Evolutionary conservation across 495 filamentous ascomycete species (phyloP), one percentile per base, ranked within the genome.

Genomic region (Rhypophila decipiens): DNA sequence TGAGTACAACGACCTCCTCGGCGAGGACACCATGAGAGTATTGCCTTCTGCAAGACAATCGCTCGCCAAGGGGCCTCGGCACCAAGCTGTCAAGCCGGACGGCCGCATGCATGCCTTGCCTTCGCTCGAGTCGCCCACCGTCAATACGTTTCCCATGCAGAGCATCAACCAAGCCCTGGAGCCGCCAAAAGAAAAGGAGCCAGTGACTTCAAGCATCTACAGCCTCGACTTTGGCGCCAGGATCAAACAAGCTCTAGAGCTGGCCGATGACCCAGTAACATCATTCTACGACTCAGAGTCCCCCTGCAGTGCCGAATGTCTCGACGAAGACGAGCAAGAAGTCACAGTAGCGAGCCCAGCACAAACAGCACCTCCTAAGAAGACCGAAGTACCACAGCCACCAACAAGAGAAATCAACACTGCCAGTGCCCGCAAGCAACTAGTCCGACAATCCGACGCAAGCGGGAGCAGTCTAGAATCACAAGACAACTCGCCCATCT

Each of bases 1-100:
- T 33, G 90, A 98, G 63, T 97, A 93, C 52, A 84, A 96, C 60
- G 93, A 97, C 58, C 71, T 95, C 13, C 77, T 96, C 44, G 86
- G 86, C 51, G 80, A 88, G 38, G 66, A 70, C 21, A 57, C 52
- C 2, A 48, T 63, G 23, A 53, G 50, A 40, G 48, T 57, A 11
- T 79, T 85, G 11, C 70, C 80, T 13, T 80, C 79, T 0, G 76
- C 80, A 18, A 67, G 66, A 1, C 68, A 70, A 12, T 73, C 75
- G 2, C 61, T 59, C 7, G 71, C 68, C 0, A 59, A 56, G 18
- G 71, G 75, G 20, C 72, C 74, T 31, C 66, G 67, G 20, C 69
- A 76, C 17, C 69, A 74, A 51, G 59, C 56, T 4, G 68, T 39
- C 24, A 50, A 34, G 24, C 19, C 43, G 15, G 17, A 24, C 37